Evolutionary conservation across 192 early-diverging fungal species (phyloP), one percentile per base, ranked within the genome.

Genomic region (Backusella macrospora): DNA sequence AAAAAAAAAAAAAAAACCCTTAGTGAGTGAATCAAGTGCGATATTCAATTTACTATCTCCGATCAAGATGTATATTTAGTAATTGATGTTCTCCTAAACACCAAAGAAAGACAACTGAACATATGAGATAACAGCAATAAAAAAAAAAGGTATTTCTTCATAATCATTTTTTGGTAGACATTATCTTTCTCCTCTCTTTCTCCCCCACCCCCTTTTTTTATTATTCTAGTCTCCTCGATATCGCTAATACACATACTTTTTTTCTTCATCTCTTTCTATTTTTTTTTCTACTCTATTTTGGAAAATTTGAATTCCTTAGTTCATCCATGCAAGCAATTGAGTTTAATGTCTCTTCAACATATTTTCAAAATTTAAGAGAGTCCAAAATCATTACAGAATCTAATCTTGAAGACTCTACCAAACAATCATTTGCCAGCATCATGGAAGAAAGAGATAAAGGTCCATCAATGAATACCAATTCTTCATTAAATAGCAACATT

Each of bases 401-500:
- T 6, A 39, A 8, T 18, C 16, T 65, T 16, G 37, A 38, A 15
- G 63, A 65, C 5, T 34, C 63, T 40, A 16, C 29, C 38, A n/a
- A 65, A n/a, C 34, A 14, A 6, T 40, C 63, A 15, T 14, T 65
- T 40, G 18, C 18, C n/a, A 18, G n/a, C 39, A 38, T 18, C 5
- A n/a, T 39, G 37, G 34, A 65, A 42, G n/a, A 39, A 40, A 38
- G 38, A 39, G 63, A 65, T 65, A 65, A 39, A 39, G 63, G 63
- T 4, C 39, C 38, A 34, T 65, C 63, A n/a, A 65, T 42, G 7
- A 38, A 65, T 42, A 9, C 63, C 15, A 65, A 37, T 16, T n/a
- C 37, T 15, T 65, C 38, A 39, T 15, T 39, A 9, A 65, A 39
- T n/a, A 65, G 16, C 2, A 65, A 49, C 8, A 49, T 49, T 18